A percentile compares a stretch with the other conserved stretches of the same genome.
phyloP scores from a whole-genome alignment of 2,329 filamentous ascomycete species.

The Arthrobotrys iridis region DNA sequence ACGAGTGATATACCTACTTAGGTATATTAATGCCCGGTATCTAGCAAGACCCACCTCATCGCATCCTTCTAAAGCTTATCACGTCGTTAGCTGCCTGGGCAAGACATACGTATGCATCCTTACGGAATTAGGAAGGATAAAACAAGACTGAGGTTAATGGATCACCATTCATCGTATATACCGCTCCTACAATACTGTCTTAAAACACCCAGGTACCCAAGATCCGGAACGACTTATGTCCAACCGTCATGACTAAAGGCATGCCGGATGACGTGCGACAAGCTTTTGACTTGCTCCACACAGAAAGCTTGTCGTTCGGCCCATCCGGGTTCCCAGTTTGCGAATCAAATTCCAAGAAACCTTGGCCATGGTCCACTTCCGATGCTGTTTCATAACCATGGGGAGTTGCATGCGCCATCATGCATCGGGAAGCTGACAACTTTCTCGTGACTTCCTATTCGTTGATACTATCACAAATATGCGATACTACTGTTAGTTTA shows the following conservation, averaged over 20 bases:
- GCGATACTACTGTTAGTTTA: not conserved
- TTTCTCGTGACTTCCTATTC: not conserved
- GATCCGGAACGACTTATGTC: not conserved
- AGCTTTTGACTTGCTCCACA: conserved; percentile 30
- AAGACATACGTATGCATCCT: conserved; percentile 28
- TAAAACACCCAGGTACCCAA: conserved; percentile 7
- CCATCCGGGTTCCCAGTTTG: conserved; percentile 34
- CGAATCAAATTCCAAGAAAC: conserved; percentile 39
- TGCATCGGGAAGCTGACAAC: conserved; percentile 24
- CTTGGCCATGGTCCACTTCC: conserved; percentile 30
- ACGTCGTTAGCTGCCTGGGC: conserved; percentile 51
- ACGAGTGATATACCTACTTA: too few relatives aligned
- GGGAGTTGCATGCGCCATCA: conserved; percentile 30
- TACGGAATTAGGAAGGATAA: conserved; percentile 50
- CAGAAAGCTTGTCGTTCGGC: conserved; percentile 42
- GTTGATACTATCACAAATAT: conserved; percentile 6
- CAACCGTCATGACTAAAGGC: conserved; percentile 5
- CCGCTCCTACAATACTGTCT: conserved; percentile 14
- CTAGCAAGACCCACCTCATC: not conserved
- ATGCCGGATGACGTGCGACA: conserved; percentile 48
- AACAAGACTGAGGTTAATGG: conserved; percentile 17
- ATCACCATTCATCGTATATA: conserved; percentile 15
- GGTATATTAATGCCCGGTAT: conserved; percentile 18
- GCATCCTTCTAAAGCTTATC: conserved; percentile 32
- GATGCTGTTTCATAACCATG: conserved; percentile 38